Evolutionary conservation across 108 stramenopile species (phyloP).

Genomic region (Nitzschia inconspicua): DNA sequence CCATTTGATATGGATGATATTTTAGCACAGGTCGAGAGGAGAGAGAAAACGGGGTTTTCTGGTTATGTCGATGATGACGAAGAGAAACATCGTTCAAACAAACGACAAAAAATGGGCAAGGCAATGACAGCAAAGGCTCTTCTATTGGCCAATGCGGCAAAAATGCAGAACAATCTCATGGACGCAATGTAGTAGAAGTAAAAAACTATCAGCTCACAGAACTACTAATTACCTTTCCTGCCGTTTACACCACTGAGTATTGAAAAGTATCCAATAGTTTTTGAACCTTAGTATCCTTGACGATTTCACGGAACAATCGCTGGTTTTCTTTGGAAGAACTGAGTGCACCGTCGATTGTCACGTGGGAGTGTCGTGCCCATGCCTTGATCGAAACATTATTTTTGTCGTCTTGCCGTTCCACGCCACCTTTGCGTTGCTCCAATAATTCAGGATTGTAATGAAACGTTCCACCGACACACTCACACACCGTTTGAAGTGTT

Average conservation of each 20-base stretch:
- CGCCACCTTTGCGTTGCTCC: not conserved
- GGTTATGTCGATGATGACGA: not conserved
- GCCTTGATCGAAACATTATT: not conserved
- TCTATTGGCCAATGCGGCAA: slow-evolving; percentile 35
- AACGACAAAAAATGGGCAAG: slow-evolving; percentile 22
- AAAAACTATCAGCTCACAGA: not conserved
- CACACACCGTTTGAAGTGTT: not conserved
- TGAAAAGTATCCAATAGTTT: not conserved
- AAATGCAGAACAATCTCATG: slow-evolving; percentile 44
- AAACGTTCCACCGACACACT: slow-evolving; percentile 11
- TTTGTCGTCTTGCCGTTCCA: not conserved
- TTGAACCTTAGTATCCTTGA: not conserved
- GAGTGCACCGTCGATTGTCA: not conserved
- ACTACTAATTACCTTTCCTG: not conserved
- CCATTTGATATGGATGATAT: too few species aligned
- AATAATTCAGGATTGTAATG: not conserved
- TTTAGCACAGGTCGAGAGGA: not conserved
- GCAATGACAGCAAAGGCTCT: slow-evolving; percentile 21
- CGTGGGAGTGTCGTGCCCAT: not conserved
- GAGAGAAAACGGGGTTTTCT: not conserved
- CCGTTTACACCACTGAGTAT: too few species aligned
- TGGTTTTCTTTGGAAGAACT: not conserved
- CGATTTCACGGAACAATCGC: not conserved
- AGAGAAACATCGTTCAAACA: not conserved
- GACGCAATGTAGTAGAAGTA: slow-evolving; percentile 29